These are phyloP conservation scores for Besnoitia besnoiti DNA, from an alignment of 169 alveolate genomes.

Conservation along the genomic window DNA sequence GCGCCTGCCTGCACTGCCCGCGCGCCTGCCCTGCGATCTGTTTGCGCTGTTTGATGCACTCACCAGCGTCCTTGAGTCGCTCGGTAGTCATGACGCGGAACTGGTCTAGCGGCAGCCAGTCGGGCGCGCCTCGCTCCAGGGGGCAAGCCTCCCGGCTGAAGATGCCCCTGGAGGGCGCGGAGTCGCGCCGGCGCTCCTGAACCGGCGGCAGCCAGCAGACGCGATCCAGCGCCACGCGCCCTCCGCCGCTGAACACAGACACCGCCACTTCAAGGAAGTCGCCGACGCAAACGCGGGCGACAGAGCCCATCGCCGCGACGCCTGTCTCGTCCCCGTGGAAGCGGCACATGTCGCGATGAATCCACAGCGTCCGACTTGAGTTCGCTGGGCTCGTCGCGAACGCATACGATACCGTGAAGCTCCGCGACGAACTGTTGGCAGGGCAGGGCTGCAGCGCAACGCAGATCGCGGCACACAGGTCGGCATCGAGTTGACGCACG, in stretches of 20 bases:
- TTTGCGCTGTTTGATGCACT: no score
- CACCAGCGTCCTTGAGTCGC: constrained; percentile 49
- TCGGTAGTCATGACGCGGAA: constrained; percentile 58
- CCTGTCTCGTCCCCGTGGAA: constrained; percentile 72
- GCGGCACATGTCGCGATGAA: constrained; percentile 74
- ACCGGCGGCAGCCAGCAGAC: constrained; percentile 70
- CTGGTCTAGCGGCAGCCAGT: constrained; percentile 56
- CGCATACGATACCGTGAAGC: constrained; percentile 3
- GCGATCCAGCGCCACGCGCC: constrained; percentile 56
- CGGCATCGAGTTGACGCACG: no score
- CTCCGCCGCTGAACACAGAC: constrained; percentile 66
- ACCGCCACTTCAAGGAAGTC: constrained; percentile 76
- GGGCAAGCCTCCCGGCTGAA: constrained; percentile 45
- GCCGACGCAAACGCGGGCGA: constrained; percentile 72
- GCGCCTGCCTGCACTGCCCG: no score
- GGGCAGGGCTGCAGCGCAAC: constrained; percentile 29
- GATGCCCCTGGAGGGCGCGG: constrained; percentile 27
- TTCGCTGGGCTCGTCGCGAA: constrained; percentile 50
- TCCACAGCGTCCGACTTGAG: constrained; percentile 68
- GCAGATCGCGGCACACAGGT: no score
- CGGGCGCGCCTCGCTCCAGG: constrained; percentile 35
- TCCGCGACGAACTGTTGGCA: background rate
- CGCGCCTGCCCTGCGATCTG: no score
- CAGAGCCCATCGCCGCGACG: constrained; percentile 67
- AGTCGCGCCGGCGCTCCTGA: background rate